phyloP scores from a whole-genome alignment of 176 grass and related monocot species.

The Oryza brachyantha region DNA sequence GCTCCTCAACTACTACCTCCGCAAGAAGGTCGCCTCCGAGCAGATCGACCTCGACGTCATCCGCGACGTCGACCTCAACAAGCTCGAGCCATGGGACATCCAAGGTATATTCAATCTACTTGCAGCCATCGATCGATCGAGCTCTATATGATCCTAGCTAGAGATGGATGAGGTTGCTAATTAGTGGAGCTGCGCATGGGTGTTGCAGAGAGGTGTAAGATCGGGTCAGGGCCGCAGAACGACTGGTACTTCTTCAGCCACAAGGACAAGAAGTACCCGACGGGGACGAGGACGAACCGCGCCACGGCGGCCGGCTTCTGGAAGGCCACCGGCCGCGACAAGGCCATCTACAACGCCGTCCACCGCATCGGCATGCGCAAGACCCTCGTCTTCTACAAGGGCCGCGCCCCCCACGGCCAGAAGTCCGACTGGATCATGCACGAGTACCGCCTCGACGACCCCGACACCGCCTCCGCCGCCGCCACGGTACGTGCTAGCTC shows the following conservation, averaged over 20 bases:
- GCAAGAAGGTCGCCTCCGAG: constrained; percentile 86
- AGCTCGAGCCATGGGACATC: constrained; percentile 99
- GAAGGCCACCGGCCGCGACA: constrained; percentile 98
- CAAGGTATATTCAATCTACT: constrained; percentile 61
- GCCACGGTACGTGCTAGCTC: constrained; percentile 23
- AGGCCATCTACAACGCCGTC: constrained; percentile 83
- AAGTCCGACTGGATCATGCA: constrained; percentile 98
- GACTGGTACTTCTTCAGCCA: constrained; percentile 99
- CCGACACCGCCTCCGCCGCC: neutral
- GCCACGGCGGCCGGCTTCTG: constrained; percentile 88
- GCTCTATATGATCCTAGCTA: too few relatives aligned
- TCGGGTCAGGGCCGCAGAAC: constrained; percentile 87
- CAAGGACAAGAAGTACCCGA: constrained; percentile 99
- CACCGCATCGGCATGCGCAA: constrained; percentile 95
- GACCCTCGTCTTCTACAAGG: constrained; percentile 99
- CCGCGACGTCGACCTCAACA: constrained; percentile 96
- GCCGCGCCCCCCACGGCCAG: constrained; percentile 83
- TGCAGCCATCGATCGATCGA: too few relatives aligned
- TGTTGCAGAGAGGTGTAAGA: constrained; percentile 93
- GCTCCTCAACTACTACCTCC: constrained; percentile 89
- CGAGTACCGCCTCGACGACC: constrained; percentile 80
- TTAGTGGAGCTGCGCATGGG: neutral
- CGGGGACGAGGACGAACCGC: constrained; percentile 90
- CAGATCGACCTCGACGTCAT: constrained; percentile 98
- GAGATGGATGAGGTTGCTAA: too few relatives aligned